A percentile compares a stretch with the other conserved stretches of the same genome.
Evolutionary conservation across 2,329 filamentous ascomycete genomes (phyloP).

Genomic region (Fusarium luffae): DNA sequence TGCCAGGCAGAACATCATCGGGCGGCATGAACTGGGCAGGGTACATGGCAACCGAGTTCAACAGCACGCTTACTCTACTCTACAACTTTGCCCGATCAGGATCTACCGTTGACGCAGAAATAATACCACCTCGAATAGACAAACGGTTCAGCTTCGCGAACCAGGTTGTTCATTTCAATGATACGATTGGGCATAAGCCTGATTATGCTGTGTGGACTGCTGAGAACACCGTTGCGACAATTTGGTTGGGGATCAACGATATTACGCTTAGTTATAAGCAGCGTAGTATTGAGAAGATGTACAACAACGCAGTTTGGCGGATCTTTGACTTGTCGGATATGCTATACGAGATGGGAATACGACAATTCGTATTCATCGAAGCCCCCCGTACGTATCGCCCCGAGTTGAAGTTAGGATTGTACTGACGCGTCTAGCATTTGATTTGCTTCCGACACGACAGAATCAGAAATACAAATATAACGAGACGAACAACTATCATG

Average conservation of each 20-base stretch:
- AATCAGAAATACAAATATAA: not conserved
- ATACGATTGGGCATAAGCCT: not conserved
- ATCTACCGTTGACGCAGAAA: not conserved
- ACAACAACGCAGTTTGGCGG: not conserved
- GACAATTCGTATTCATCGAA: slow-evolving; percentile 1
- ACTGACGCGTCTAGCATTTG: not conserved
- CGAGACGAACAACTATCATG: not conserved
- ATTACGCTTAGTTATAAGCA: not conserved
- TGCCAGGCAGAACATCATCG: slow-evolving; percentile 1
- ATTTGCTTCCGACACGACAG: not conserved
- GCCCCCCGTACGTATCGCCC: not conserved
- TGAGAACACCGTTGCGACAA: not conserved
- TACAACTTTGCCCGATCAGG: slow-evolving; percentile 7
- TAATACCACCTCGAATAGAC: not conserved
- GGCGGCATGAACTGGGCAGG: not conserved
- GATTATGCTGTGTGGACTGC: slow-evolving; percentile 1
- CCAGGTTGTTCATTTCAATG: slow-evolving; percentile 2
- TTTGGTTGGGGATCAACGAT: slow-evolving; percentile 14
- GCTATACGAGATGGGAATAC: not conserved
- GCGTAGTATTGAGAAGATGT: not conserved
- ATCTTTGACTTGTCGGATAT: not conserved
- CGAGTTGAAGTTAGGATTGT: too few species aligned
- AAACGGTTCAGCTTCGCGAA: not conserved
- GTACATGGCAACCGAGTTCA: slow-evolving; percentile 1
- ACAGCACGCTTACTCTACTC: slow-evolving; percentile 3